phyloP scores from a whole-genome alignment of 73 alveolate genomes.

The Uronychia setigera region DNA sequence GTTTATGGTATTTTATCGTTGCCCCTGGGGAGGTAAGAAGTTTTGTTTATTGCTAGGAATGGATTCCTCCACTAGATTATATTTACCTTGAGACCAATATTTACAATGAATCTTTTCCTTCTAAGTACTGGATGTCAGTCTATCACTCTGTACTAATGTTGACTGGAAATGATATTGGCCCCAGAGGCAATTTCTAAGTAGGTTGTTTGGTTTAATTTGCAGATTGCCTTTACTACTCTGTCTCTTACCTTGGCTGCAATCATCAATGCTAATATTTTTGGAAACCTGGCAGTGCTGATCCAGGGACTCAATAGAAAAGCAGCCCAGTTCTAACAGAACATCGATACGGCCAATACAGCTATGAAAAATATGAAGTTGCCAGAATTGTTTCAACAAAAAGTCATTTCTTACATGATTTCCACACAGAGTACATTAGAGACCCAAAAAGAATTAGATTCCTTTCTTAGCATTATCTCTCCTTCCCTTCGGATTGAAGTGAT shows the following conservation, averaged over 20 bases:
- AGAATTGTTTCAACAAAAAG: slow-evolving; percentile 34
- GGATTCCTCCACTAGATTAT: slow-evolving; percentile 63
- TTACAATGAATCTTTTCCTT: slow-evolving; percentile 17
- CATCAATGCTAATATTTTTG: slow-evolving; percentile 58
- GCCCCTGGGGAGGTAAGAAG: neutral
- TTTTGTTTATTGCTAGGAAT: slow-evolving; percentile 8
- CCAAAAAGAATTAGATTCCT: slow-evolving; percentile 41
- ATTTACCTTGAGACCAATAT: slow-evolving; percentile 40
- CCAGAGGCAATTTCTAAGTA: slow-evolving; percentile 15
- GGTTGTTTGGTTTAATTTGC: neutral
- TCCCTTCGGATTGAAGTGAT: slow-evolving; percentile 24
- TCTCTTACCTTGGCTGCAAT: slow-evolving; percentile 48
- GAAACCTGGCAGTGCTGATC: slow-evolving; percentile 59
- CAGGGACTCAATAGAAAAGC: slow-evolving; percentile 45
- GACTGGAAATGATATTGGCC: slow-evolving; percentile 54
- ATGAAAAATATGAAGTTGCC: slow-evolving; percentile 65
- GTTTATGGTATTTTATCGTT: slow-evolving; percentile 54
- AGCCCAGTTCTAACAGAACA: slow-evolving; percentile 25
- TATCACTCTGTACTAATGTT: slow-evolving; percentile 55
- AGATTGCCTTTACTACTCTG: slow-evolving; percentile 10
- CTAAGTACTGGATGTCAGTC: slow-evolving; percentile 34
- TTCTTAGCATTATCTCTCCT: slow-evolving; percentile 51
- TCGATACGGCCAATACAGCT: slow-evolving; percentile 52
- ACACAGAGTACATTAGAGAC: slow-evolving; percentile 13
- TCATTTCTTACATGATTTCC: slow-evolving; percentile 25